phyloP scores from a whole-genome alignment of 2,329 filamentous ascomycete genomes.

The Paraphoma sp. region DNA sequence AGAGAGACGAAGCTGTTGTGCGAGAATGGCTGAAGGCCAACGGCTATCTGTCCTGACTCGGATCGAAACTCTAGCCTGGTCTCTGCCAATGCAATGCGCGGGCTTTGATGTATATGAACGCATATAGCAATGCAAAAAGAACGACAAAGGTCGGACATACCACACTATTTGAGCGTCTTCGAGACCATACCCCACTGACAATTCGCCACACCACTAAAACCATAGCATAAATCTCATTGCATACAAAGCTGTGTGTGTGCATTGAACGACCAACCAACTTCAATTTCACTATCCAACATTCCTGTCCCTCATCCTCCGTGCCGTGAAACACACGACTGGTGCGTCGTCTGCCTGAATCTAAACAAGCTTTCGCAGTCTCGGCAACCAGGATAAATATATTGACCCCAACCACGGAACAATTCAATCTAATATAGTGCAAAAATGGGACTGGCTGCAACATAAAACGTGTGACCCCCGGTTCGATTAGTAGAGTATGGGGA shows the following conservation, averaged over 20 bases:
- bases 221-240: too few relatives aligned
- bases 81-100: too few relatives aligned
- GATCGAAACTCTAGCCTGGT: constrained; percentile 12
- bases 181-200: too few relatives aligned
- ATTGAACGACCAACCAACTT: too few relatives aligned
- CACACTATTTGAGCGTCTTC: too few relatives aligned
- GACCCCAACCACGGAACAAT: constrained; percentile 8
- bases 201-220: too few relatives aligned
- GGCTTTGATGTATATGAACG: too few relatives aligned
- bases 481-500: constrained; percentile 1
- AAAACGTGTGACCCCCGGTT: constrained; percentile 1
- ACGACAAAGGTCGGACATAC: not conserved
- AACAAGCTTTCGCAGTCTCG: constrained; percentile 5
- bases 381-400: constrained; percentile 8
- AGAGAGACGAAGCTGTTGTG: constrained; percentile 74
- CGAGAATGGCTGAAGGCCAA: constrained; percentile 78
- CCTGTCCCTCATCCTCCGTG: not conserved
- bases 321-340: not conserved
- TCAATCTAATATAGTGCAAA: constrained; percentile 9
- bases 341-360: not conserved
- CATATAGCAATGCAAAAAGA: not conserved
- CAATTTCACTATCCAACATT: too few relatives aligned
- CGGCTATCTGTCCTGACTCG: constrained; percentile 56
- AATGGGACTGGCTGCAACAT: constrained; percentile 3
- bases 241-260: too few relatives aligned